phyloP scores from a whole-genome alignment of 2,329 filamentous ascomycete genomes.

The Cytospora leucostoma region DNA sequence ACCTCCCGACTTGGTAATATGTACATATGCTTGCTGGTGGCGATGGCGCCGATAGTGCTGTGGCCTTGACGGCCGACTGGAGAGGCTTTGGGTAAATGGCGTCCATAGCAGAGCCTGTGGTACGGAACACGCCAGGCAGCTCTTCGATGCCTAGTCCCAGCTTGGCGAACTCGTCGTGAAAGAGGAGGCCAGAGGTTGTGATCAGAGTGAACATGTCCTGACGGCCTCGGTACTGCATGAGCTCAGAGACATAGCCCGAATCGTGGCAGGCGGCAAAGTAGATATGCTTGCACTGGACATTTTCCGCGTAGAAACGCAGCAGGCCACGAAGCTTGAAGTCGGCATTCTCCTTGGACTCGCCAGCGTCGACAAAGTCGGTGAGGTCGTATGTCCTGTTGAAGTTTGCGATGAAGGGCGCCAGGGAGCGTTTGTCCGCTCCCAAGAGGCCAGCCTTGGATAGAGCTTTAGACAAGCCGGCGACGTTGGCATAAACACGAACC shows the following conservation, averaged over 20 bases:
- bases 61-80: conserved; percentile 3
- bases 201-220: conserved; percentile 57
- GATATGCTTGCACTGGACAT: conserved; percentile 64
- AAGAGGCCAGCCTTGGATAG: conserved; percentile 51
- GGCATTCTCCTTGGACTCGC: conserved; percentile 60
- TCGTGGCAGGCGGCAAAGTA: conserved; percentile 66
- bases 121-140: conserved; percentile 53
- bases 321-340: conserved; percentile 59
- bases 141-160: conserved; percentile 54
- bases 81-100: conserved; percentile 20
- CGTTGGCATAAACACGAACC: conserved; percentile 58
- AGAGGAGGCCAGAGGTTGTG: conserved; percentile 45
- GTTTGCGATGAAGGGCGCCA: conserved; percentile 56
- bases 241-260: conserved; percentile 56
- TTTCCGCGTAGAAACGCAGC: conserved; percentile 55
- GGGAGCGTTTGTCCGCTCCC: conserved; percentile 56
- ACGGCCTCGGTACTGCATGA: conserved; percentile 53
- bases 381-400: conserved; percentile 60
- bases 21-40: conserved; percentile 28
- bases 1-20: conserved; percentile 35
- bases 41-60: not conserved
- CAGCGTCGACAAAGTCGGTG: conserved; percentile 63
- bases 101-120: conserved; percentile 21
- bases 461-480: conserved; percentile 53
- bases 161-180: conserved; percentile 54